A percentile compares a stretch with the other conserved stretches of the same genome.
Evolutionary conservation across 352 stramenopile genomes (phyloP).

Genomic region (Phytopythium oedochilum): DNA sequence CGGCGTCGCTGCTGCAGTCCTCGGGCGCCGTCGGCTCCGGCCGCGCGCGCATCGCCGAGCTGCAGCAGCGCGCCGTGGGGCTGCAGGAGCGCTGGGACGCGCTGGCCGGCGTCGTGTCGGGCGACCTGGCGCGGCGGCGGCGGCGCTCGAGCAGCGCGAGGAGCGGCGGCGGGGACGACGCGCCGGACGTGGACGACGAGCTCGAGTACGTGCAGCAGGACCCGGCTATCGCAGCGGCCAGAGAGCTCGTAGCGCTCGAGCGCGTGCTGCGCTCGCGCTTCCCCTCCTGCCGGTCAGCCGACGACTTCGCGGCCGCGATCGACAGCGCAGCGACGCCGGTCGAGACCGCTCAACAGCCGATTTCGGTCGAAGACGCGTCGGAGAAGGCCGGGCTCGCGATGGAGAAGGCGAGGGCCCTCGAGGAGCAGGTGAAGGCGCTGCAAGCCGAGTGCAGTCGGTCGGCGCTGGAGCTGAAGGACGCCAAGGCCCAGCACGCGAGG

Average conservation of each 20-base stretch:
- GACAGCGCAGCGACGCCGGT: neutral
- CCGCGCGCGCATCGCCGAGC: constrained; percentile 26
- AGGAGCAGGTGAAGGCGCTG: constrained; percentile 9
- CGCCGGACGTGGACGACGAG: constrained; percentile 5
- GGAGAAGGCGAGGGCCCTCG: constrained; percentile 7
- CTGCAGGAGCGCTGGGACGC: constrained; percentile 28
- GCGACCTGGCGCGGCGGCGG: neutral
- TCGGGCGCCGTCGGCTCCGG: constrained; percentile 34
- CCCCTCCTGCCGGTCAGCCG: constrained; percentile 2
- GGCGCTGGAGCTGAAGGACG: constrained; percentile 13
- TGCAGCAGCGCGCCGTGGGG: constrained; percentile 45
- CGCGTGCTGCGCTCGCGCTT: constrained; percentile 12
- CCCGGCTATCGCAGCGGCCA: constrained; percentile 9
- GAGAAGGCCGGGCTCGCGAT: constrained; percentile 11
- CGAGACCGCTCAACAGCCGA: neutral
- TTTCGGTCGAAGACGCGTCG: neutral
- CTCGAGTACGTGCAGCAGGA: constrained; percentile 4
- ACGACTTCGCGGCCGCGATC: neutral
- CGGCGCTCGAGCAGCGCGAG: constrained; percentile 3
- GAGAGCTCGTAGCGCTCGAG: constrained; percentile 16
- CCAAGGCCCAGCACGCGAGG: constrained; percentile 13
- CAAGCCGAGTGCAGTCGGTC: constrained; percentile 16
- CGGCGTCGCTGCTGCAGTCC: constrained; percentile 48
- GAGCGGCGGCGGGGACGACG: neutral
- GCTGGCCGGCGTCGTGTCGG: constrained; percentile 5